Percentiles rank a stretch among this genome's conserved stretches.
Evolutionary conservation across 1,139 yeast genomes (phyloP).

Genomic region (Sugiyamaella neomexicana): DNA sequence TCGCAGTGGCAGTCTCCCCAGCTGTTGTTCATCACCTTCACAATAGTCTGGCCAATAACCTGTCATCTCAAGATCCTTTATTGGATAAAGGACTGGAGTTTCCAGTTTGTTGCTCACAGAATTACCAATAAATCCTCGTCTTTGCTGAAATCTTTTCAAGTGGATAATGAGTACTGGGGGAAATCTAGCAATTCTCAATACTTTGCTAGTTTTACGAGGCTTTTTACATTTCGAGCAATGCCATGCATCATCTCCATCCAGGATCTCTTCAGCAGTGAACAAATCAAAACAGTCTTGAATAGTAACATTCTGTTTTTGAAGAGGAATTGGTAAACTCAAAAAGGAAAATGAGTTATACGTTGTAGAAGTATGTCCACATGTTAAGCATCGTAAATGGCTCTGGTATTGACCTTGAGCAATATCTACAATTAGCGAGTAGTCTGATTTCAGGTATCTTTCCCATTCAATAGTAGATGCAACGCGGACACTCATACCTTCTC

Average conservation of each 20-base stretch:
- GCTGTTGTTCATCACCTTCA: conserved; percentile 39
- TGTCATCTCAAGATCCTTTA: conserved; percentile 62
- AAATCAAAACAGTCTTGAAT: conserved; percentile 68
- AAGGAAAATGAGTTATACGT: conserved; percentile 83
- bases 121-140: conserved; percentile 28
- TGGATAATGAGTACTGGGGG: conserved; percentile 75
- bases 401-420: conserved; percentile 89
- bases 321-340: conserved; percentile 71
- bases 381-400: conserved; percentile 72
- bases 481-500: conserved; percentile 76
- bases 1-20: conserved; percentile 60
- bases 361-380: conserved; percentile 78
- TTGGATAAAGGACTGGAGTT: conserved; percentile 62
- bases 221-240: conserved; percentile 78
- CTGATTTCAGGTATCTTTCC: conserved; percentile 85
- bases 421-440: conserved; percentile 82
- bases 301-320: conserved; percentile 41
- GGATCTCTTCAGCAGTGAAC: conserved; percentile 63
- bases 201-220: conserved; percentile 66
- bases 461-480: conserved; percentile 91
- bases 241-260: conserved; percentile 88
- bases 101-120: conserved; percentile 52
- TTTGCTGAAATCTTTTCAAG: conserved; percentile 70
- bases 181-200: conserved; percentile 64
- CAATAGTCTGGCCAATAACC: conserved; percentile 67